phyloP scores from a whole-genome alignment of 192 early-diverging fungal species.

The Paraglomus brasilianum region DNA sequence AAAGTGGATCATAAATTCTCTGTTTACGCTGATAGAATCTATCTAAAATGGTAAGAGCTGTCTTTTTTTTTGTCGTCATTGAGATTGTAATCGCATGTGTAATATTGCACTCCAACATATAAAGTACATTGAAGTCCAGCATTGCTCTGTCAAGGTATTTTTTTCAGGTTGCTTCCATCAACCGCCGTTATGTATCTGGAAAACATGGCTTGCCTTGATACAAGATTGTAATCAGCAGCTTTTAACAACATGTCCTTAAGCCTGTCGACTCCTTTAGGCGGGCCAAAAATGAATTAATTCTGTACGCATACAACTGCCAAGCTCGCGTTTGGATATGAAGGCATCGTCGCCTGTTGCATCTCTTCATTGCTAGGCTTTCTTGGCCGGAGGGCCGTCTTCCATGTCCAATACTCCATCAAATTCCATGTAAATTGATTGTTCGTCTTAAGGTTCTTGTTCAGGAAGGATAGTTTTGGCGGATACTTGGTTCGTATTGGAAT shows the following conservation, averaged over 20 bases:
- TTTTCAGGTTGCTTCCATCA: neutral
- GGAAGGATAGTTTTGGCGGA: constrained; percentile 43
- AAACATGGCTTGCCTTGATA: neutral
- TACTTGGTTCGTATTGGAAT: constrained; percentile 44
- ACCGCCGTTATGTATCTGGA: neutral
- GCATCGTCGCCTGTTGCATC: no score
- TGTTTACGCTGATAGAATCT: constrained; percentile 31
- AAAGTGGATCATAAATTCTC: constrained; percentile 42
- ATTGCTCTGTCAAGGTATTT: constrained; percentile 24
- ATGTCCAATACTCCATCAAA: constrained; percentile 29
- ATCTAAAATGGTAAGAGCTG: constrained; percentile 41
- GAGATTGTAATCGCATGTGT: constrained; percentile 45
- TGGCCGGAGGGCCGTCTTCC: constrained; percentile 35
- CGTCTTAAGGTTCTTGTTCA: constrained; percentile 20
- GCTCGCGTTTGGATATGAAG: constrained; percentile 28
- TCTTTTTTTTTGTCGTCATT: constrained; percentile 7
- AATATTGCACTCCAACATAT: constrained; percentile 47
- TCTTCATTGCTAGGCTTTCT: neutral
- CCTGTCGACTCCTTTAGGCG: neutral
- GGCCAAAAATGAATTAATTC: constrained; percentile 24
- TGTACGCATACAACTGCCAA: constrained; percentile 49
- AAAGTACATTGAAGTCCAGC: constrained; percentile 44
- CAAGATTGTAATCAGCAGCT: constrained; percentile 41
- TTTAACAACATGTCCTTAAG: constrained; percentile 26
- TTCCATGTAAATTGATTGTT: constrained; percentile 26